phyloP scores from a whole-genome alignment of 2,329 filamentous ascomycete species.

The Thelonectria rubi region DNA sequence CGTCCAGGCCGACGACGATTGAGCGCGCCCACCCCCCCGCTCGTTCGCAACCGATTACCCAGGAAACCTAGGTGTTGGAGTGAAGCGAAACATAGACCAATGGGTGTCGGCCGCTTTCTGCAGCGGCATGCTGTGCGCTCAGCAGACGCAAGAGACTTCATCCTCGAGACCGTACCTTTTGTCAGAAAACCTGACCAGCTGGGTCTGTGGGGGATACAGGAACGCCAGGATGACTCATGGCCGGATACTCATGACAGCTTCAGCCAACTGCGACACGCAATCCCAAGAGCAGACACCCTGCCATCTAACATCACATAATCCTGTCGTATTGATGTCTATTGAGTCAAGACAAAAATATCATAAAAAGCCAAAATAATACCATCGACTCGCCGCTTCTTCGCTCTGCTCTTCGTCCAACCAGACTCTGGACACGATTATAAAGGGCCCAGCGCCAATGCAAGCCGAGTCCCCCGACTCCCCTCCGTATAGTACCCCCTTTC shows the following conservation, averaged over 20 bases:
- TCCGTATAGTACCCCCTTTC: constrained; percentile 5
- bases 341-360: constrained; percentile 37
- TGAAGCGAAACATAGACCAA: constrained; percentile 14
- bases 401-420: constrained; percentile 15
- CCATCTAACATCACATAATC: constrained; percentile 18
- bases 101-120: constrained; percentile 7
- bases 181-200: constrained; percentile 23
- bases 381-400: constrained; percentile 31
- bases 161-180: constrained; percentile 15
- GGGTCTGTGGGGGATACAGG: constrained; percentile 15
- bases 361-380: constrained; percentile 29
- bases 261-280: constrained; percentile 9
- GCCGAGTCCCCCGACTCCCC: constrained; percentile 14
- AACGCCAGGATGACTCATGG: constrained; percentile 2
- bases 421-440: constrained; percentile 31
- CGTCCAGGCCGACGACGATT: constrained; percentile 74
- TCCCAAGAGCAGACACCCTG: constrained; percentile 16
- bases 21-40: no score
- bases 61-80: background rate
- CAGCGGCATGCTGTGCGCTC: constrained; percentile 13
- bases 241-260: constrained; percentile 10
- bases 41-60: background rate
- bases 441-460: constrained; percentile 23
- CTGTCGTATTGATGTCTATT: constrained; percentile 21
- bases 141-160: constrained; percentile 12